A percentile compares a stretch with the other conserved stretches of the same genome.
Conservation (phyloP, 768 basidiomycete genomes). For the Boletus vermiculosoides region DNA sequence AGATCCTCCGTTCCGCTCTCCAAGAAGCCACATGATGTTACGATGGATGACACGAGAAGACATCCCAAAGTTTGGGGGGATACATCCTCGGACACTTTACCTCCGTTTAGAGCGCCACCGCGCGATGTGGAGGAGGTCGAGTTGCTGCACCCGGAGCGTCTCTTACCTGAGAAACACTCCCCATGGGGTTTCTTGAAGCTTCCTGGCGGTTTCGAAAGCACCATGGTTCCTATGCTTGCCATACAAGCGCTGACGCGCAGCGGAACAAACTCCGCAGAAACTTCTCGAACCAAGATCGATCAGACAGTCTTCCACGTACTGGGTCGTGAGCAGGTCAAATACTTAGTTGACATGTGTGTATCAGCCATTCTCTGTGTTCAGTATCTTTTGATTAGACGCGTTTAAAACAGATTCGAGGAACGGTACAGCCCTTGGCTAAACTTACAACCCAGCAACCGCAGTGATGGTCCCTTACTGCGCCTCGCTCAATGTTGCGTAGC, state of each 20-base stretch:
- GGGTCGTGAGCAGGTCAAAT: slow-evolving; percentile 34
- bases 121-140: slow-evolving; percentile 29
- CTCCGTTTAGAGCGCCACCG: slow-evolving; percentile 19
- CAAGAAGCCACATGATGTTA: slow-evolving; percentile 21
- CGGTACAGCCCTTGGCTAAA: slow-evolving; percentile 46
- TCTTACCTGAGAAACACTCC: slow-evolving; percentile 34
- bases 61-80: slow-evolving; percentile 23
- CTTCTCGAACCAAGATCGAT: slow-evolving; percentile 23
- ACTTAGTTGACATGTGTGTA: slow-evolving; percentile 40
- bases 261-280: slow-evolving; percentile 23
- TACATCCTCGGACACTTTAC: slow-evolving; percentile 10
- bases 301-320: slow-evolving; percentile 35
- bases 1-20: slow-evolving; percentile 23
- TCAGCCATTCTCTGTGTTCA: not conserved
- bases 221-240: slow-evolving; percentile 44
- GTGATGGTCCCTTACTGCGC: slow-evolving; percentile 37
- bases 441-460: slow-evolving; percentile 33
- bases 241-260: slow-evolving; percentile 41
- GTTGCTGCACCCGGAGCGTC: slow-evolving; percentile 34
- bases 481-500: slow-evolving; percentile 48
- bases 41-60: slow-evolving; percentile 24
- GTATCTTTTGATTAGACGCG: not conserved
- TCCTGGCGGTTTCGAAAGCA: slow-evolving; percentile 43
- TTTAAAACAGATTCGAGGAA: slow-evolving; percentile 38
- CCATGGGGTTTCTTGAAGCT: slow-evolving; percentile 41